Base-by-base conservation (phyloP, 495 filamentous ascomycete genomes). In the Neurospora sp. region DNA sequence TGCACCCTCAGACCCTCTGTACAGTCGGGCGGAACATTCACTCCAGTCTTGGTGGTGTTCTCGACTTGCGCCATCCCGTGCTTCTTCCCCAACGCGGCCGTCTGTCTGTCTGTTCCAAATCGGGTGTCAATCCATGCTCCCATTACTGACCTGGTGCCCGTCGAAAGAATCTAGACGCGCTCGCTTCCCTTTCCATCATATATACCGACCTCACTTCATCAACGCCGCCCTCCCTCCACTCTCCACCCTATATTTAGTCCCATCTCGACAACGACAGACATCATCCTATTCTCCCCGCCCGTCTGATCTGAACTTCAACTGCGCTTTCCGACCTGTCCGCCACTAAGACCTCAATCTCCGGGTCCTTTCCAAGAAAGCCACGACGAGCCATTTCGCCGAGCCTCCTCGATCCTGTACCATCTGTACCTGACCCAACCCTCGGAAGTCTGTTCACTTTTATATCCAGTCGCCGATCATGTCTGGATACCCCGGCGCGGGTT, bases 401-500 rank as follows among this genome's bases (percentile, higher is more conserved):
- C 54, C 54, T 35, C 54, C 23, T 66, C 27, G 54, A 66, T 35
- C 27, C 27, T 66, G 27, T 27, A 35, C 27, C 6, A 9, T 14
- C 8, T 37, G 27, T 66, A 9, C 27, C 54, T 37, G 14, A 66
- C 27, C 14, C 5, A 66, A 66, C 14, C 11, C 48, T 59, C 48
- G 11, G 10, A 48, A 27, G 48, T 27, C 48, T 59, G 48, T 27
- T 59, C 20, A 5, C 0, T 11, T 48, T 59, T 27, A 54, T 59
- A 59, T 59, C 54, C 54, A 37, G 54, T 35, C 54, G 27, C 23
- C 54, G 27, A 76, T 76, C 75, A 79, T 81, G 79, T 76, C 79
- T 78, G 80, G 83, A 79, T 80, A 82, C 77, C 82, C 83, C 69
- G 81, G 81, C 72, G 79, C 82, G 75, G 78, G 80, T 46, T 85